Evolutionary conservation across 225 moss, liverwort and hornwort species (phyloP), one percentile per base, ranked within the genome.

Genomic region (Pseudisothecium myosuroides): DNA sequence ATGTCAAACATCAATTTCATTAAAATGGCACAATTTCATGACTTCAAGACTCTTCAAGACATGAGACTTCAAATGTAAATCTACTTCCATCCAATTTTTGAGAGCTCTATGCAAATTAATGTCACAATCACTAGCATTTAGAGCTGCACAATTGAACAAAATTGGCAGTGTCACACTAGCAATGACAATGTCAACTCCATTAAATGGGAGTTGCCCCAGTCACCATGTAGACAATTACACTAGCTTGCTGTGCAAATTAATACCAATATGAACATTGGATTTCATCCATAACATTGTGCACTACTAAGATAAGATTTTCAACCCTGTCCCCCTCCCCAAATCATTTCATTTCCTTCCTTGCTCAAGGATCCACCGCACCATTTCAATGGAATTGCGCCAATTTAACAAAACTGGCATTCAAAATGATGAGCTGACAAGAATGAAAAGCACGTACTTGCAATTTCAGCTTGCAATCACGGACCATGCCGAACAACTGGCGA

Each of bases 381-480:
- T 55, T 47, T 17, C 0, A 79, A 79, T 37, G 17, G 11, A 79
- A n/a, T 79, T n/a, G n/a, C 7, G 2, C 7, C 19, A 39, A 28
- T 20, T 39, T 59, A n/a, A 59, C 18, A 6, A 39, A 80, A 80
- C 11, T 31, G 14, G 2, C 28, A 28, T 61, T 43, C 29, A 13
- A 49, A 47, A 80, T 19, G 41, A 60, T 43, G 29, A 43, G 29
- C 7, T 60, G 41, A 29, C 29, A 58, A 16, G 80, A 15, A 19
- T 19, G 36, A 68, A 12, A 39, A 39, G 26, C 6, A 34, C 45
- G 49, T 63, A 95, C 96, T 90, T 95, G 96, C 83, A 95, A 92
- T 88, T 94, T 95, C 7, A 96, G 94, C 50, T 52, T 81, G 5
- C 84, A 69, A 14, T 90, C 89, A 17, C 95, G 94, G 80, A 96